Percentiles rank a stretch among this genome's conserved stretches.
Evolutionary conservation across 129 eudicot species (phyloP).

Genomic region (Glebionis coronaria): DNA sequence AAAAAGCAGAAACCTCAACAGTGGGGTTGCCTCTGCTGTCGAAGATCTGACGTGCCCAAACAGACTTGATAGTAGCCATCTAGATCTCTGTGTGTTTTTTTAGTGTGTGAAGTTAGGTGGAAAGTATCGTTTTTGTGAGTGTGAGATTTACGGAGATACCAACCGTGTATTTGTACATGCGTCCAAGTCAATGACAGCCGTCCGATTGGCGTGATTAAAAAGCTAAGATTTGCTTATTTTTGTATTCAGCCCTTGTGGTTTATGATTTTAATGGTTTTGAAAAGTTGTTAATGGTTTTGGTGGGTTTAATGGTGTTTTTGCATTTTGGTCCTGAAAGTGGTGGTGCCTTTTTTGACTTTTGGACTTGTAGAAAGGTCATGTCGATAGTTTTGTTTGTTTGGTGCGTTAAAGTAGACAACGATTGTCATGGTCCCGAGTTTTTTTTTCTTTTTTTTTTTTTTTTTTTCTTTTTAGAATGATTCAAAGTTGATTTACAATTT

Average conservation of each 20-base stretch:
- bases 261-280: background rate
- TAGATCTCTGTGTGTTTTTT: background rate
- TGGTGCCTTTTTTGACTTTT: background rate
- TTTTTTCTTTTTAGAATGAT: too few species aligned
- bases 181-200: conserved; percentile 43
- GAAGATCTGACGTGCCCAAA: conserved; percentile 94
- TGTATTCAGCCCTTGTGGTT: conserved; percentile 11
- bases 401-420: too few species aligned
- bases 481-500: too few species aligned
- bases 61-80: conserved; percentile 70
- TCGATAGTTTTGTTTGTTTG: too few species aligned
- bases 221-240: conserved; percentile 7
- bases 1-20: conserved; percentile 63
- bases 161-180: conserved; percentile 30
- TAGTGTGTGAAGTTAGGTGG: conserved; percentile 20
- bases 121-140: too few species aligned
- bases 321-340: conserved; percentile 21
- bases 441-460: too few species aligned
- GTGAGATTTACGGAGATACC: conserved; percentile 11
- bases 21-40: conserved; percentile 99
- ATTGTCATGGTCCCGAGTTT: too few species aligned
- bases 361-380: too few species aligned
- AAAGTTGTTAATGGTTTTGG: background rate
- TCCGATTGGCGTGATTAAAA: conserved; percentile 32
- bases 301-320: conserved; percentile 4